Evolutionary conservation across 345 rosid species (phyloP).

Genomic region (Cardamine chenopodiifolia): DNA sequence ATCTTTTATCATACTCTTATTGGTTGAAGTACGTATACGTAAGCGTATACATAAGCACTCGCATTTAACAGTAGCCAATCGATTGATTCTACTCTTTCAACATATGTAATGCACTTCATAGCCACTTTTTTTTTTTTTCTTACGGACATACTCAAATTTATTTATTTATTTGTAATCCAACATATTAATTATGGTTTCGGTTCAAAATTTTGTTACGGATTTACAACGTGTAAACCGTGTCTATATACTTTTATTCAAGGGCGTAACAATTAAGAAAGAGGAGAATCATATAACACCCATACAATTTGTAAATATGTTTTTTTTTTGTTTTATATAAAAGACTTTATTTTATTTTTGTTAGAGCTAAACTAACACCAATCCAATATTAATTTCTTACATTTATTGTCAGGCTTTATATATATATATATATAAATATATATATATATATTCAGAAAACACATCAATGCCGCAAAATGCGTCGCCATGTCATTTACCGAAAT

Average conservation of each 20-base stretch:
- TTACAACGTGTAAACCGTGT: not conserved
- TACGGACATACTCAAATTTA: not conserved
- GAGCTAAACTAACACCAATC: no score
- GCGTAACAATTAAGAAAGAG: not conserved
- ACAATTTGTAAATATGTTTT: no score
- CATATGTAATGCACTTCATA: constrained; percentile 12
- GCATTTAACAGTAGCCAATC: constrained; percentile 8
- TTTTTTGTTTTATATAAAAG: no score
- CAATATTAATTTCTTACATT: no score
- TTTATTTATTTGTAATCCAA: not conserved
- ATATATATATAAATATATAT: no score
- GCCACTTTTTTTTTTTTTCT: not conserved
- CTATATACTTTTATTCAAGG: not conserved
- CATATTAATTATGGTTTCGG: not conserved
- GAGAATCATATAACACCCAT: not conserved
- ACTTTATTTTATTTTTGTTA: no score
- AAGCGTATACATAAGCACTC: constrained; percentile 26
- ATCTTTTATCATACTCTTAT: constrained; percentile 23
- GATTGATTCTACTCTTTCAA: not conserved
- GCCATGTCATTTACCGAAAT: not conserved
- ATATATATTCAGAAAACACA: not conserved
- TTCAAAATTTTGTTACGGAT: not conserved
- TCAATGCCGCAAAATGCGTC: not conserved
- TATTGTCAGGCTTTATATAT: no score
- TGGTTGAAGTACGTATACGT: constrained; percentile 21